A percentile compares a stretch with the other conserved stretches of the same genome.
phyloP scores from a whole-genome alignment of 768 basidiomycete species.

The Termitomyces sp. region DNA sequence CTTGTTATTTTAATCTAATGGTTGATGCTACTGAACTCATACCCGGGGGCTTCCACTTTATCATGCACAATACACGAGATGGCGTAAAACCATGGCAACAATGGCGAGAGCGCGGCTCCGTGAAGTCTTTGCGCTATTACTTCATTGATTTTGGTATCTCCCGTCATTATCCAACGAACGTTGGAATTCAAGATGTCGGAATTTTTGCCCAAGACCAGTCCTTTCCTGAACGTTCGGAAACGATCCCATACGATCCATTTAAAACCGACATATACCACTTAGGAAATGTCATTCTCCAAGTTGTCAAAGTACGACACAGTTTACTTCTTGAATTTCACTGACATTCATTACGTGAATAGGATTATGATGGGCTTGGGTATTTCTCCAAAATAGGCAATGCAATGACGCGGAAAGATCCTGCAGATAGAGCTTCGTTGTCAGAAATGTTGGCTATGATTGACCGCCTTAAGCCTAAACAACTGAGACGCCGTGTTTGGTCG shows the following conservation, averaged over 20 bases:
- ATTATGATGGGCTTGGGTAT: not conserved
- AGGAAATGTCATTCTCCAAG: conserved; percentile 22
- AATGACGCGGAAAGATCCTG: not conserved
- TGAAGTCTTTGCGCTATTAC: conserved; percentile 27
- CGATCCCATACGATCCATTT: conserved; percentile 30
- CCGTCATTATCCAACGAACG: conserved; percentile 15
- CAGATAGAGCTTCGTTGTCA: not conserved
- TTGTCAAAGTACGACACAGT: not conserved
- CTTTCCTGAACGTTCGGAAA: conserved; percentile 26
- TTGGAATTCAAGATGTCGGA: conserved; percentile 18
- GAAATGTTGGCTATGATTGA: not conserved
- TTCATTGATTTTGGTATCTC: conserved; percentile 36
- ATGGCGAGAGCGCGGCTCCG: conserved; percentile 21
- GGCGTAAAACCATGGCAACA: conserved; percentile 7
- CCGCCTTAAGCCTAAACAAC: not conserved
- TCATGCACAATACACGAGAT: conserved; percentile 7
- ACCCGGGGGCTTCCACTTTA: conserved; percentile 21
- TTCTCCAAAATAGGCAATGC: not conserved
- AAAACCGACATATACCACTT: conserved; percentile 39
- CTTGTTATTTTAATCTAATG: conserved; percentile 26
- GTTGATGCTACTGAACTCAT: conserved; percentile 25
- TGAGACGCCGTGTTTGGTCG: not conserved
- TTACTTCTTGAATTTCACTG: too few species aligned
- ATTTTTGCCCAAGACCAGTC: conserved; percentile 37
- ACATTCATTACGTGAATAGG: not conserved